Conservation (phyloP, 768 basidiomycete species). For the Grammothele lineata region DNA sequence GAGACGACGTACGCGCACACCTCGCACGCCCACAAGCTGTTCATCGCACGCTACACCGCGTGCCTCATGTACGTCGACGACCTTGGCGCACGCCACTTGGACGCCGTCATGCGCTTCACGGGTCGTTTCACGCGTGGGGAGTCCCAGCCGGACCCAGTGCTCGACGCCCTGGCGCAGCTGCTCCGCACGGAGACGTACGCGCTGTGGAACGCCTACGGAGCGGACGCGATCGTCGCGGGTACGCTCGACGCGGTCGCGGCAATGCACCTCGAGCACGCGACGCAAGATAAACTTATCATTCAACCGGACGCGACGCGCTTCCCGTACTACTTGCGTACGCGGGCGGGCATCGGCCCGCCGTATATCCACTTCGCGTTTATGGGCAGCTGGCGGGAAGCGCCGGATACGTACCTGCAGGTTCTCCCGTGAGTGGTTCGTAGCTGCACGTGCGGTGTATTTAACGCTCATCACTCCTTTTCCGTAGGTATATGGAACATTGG, state of each 20-base stretch:
- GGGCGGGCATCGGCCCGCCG: constrained; percentile 33
- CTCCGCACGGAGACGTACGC: constrained; percentile 23
- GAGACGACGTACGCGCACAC: constrained; percentile 10
- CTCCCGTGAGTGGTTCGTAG: constrained; percentile 27
- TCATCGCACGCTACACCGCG: constrained; percentile 38
- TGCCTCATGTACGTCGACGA: constrained; percentile 36
- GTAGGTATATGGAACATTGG: constrained; percentile 10
- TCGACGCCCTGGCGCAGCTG: constrained; percentile 32
- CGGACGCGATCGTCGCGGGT: constrained; percentile 24
- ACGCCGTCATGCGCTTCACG: constrained; percentile 31
- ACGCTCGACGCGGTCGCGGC: constrained; percentile 35
- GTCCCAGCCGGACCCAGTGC: constrained; percentile 27
- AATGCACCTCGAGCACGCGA: constrained; percentile 30
- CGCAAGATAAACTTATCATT: constrained; percentile 22
- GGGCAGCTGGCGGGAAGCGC: constrained; percentile 24
- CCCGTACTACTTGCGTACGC: constrained; percentile 23
- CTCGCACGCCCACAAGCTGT: constrained; percentile 15
- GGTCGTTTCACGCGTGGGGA: constrained; percentile 25
- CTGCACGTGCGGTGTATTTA: background rate
- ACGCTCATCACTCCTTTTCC: background rate
- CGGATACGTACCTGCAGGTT: constrained; percentile 31
- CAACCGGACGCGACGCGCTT: constrained; percentile 23
- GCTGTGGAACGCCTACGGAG: constrained; percentile 26
- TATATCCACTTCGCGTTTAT: constrained; percentile 31
- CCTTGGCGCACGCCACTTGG: constrained; percentile 18